Evolutionary conservation across 169 alveolate genomes (phyloP).

Genomic region (Eimeria praecox): DNA sequence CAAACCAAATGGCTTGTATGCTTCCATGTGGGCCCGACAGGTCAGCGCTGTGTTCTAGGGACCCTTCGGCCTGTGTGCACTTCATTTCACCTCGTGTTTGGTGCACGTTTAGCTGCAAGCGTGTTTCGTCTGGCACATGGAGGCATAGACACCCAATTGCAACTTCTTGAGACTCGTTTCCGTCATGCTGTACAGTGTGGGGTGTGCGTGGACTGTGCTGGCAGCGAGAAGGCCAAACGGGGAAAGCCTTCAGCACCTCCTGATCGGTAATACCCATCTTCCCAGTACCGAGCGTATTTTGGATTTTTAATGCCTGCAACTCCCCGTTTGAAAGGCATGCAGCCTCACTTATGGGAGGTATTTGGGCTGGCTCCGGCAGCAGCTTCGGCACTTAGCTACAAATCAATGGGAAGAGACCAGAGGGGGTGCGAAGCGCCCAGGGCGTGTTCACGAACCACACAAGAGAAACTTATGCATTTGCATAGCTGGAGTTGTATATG

Average conservation of each 20-base stretch:
- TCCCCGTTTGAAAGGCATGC: background rate
- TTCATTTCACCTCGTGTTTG: background rate
- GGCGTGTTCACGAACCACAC: background rate
- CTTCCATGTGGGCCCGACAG: conserved; percentile 74
- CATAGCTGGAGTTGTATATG: background rate
- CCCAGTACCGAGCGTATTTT: background rate
- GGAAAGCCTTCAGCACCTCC: background rate
- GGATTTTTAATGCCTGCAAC: background rate
- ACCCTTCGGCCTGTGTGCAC: background rate
- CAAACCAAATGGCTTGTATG: conserved; percentile 53
- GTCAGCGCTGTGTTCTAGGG: background rate
- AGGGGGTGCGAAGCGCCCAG: background rate
- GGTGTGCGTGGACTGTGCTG: background rate
- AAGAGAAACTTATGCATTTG: background rate
- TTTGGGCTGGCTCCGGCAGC: background rate
- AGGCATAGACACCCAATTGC: background rate
- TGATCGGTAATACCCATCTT: background rate
- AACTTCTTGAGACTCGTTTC: background rate
- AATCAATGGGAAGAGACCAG: background rate
- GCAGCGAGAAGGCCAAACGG: conserved; percentile 52
- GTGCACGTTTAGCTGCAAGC: background rate
- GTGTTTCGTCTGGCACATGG: background rate
- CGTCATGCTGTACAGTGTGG: background rate
- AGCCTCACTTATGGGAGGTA: background rate
- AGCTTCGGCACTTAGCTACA: background rate